phyloP scores from a whole-genome alignment of 2,329 filamentous ascomycete genomes.

The Arthroderma sp. region DNA sequence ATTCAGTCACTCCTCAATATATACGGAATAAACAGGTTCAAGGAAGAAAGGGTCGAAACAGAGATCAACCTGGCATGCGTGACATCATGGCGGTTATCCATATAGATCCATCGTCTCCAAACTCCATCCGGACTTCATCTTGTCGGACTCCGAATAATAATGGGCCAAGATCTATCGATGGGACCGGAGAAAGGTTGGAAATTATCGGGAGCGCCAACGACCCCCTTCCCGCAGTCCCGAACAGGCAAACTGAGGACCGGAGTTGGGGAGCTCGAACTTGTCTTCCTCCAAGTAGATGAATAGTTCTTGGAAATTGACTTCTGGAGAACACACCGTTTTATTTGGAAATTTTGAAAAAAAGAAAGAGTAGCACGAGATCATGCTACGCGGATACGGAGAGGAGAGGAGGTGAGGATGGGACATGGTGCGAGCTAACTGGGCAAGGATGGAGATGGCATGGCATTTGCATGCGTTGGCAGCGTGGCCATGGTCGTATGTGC shows the following conservation, averaged over 20 bases:
- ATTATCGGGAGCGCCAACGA: not conserved
- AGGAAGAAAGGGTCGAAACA: not conserved
- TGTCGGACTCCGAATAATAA: not conserved
- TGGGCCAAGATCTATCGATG: not conserved
- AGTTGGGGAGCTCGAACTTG: not conserved
- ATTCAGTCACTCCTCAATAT: too few relatives aligned
- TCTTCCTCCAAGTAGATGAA: not conserved
- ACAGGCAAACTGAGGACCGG: not conserved
- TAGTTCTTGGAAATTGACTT: not conserved
- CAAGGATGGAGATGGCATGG: not conserved
- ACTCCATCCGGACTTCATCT: not conserved
- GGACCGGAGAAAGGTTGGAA: not conserved
- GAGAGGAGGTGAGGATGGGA: not conserved
- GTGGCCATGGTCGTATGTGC: not conserved
- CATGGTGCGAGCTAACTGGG: not conserved
- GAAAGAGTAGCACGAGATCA: not conserved
- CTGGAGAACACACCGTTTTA: too few relatives aligned
- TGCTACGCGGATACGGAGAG: not conserved
- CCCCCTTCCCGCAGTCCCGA: not conserved
- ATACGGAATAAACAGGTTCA: not conserved
- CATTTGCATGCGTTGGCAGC: not conserved
- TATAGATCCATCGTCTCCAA: not conserved
- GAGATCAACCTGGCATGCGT: not conserved
- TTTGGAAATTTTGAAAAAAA: not conserved
- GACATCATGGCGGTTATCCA: not conserved